These are phyloP conservation scores for Trichoderma polysporum DNA, from an alignment of 2,329 filamentous ascomycete genomes.

Conservation along the genomic window DNA sequence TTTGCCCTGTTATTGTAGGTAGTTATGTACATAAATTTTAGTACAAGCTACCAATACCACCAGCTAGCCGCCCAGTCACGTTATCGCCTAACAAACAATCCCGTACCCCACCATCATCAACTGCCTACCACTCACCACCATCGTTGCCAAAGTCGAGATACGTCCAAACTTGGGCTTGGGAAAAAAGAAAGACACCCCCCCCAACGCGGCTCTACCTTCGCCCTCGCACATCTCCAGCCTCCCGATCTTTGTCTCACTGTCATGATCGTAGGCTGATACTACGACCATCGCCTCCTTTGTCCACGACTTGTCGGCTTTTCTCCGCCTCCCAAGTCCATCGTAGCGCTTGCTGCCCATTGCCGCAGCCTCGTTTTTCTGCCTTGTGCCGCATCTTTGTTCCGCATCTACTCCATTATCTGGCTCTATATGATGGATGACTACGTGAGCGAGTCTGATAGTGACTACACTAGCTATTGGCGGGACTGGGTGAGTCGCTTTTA, in stretches of 20 bases:
- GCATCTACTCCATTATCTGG: neutral
- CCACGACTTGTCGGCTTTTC: neutral
- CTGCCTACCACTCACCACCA: slow-evolving; percentile 1
- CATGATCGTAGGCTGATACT: neutral
- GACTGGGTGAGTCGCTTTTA: slow-evolving; percentile 78
- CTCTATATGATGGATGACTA: slow-evolving; percentile 81
- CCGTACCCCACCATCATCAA: slow-evolving; percentile 11
- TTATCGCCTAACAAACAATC: slow-evolving; percentile 18
- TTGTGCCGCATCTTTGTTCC: slow-evolving; percentile 21
- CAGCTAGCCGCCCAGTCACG: slow-evolving; percentile 5
- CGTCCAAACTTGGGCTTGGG: neutral
- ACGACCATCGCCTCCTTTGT: neutral
- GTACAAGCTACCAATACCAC: neutral
- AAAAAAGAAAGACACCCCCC: neutral
- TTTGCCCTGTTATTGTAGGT: too few relatives aligned
- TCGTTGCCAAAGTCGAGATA: slow-evolving; percentile 4
- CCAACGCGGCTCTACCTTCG: neutral
- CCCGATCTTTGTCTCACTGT: neutral
- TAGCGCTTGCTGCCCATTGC: slow-evolving; percentile 26
- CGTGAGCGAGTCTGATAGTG: slow-evolving; percentile 95
- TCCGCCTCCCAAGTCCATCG: neutral
- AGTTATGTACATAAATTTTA: too few relatives aligned
- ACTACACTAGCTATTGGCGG: slow-evolving; percentile 99
- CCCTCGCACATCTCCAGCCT: neutral
- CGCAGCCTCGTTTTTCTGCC: slow-evolving; percentile 1